phyloP scores from a whole-genome alignment of 2,329 filamentous ascomycete species.

The Penicillium sp. region DNA sequence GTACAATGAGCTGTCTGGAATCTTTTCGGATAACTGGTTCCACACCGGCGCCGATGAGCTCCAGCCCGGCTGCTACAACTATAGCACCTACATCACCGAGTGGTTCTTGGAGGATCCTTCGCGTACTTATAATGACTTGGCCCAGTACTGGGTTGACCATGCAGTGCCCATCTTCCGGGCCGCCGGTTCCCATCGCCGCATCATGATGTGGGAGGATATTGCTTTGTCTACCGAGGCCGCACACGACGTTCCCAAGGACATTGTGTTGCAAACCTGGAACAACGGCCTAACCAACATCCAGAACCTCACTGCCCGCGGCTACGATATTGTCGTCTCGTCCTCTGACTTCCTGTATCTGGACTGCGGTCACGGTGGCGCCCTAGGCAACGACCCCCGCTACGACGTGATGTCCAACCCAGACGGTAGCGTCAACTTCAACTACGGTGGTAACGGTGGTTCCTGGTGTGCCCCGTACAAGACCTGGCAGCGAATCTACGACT shows the following conservation, averaged over 20 bases:
- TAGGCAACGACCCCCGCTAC: constrained; percentile 59
- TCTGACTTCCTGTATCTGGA: constrained; percentile 59
- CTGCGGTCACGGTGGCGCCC: constrained; percentile 56
- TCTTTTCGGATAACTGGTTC: constrained; percentile 57
- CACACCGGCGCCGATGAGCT: constrained; percentile 60
- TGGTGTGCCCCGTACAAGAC: constrained; percentile 63
- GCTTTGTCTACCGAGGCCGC: constrained; percentile 48
- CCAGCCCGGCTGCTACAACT: constrained; percentile 59
- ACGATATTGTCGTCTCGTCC: constrained; percentile 58
- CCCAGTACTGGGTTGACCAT: constrained; percentile 57
- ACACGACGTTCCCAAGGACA: constrained; percentile 50
- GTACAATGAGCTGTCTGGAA: constrained; percentile 53
- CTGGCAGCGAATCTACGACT: constrained; percentile 62
- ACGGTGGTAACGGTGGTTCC: constrained; percentile 54
- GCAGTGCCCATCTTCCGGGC: constrained; percentile 53
- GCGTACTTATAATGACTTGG: constrained; percentile 53
- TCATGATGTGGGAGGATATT: constrained; percentile 62
- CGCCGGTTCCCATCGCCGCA: constrained; percentile 46
- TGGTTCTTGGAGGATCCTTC: constrained; percentile 55
- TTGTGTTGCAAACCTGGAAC: constrained; percentile 59
- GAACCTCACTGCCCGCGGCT: constrained; percentile 53
- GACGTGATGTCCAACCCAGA: constrained; percentile 56
- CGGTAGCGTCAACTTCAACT: constrained; percentile 54
- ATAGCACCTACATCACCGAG: constrained; percentile 50
- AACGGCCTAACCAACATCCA: constrained; percentile 53